These are phyloP conservation scores for Glycine tomentella DNA, from an alignment of 306 rosid genomes.

Conservation along the genomic window DNA sequence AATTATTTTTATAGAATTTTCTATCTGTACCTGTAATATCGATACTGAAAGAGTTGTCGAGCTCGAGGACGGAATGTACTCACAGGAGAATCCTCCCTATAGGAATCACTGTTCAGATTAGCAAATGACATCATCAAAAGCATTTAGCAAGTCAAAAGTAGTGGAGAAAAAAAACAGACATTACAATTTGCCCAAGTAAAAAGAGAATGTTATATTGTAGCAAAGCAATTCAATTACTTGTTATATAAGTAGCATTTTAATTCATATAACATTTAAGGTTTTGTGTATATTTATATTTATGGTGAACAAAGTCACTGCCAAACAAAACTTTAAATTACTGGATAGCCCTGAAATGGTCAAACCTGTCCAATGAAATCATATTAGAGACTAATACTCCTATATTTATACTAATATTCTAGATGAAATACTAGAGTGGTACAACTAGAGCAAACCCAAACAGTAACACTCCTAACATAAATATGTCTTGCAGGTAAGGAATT, in stretches of 20 bases:
- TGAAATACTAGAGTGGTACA: not conserved
- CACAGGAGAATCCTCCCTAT: constrained; percentile 85
- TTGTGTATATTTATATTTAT: not conserved
- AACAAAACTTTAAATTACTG: constrained; percentile 10
- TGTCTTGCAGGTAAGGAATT: not conserved
- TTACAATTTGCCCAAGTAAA: not conserved
- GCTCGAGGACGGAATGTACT: constrained; percentile 89
- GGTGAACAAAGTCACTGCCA: constrained; percentile 27
- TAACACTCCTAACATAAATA: constrained; percentile 12
- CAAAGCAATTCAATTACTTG: constrained; percentile 27
- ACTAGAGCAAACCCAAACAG: constrained; percentile 6
- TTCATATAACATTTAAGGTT: not conserved
- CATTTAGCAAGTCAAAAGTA: not conserved
- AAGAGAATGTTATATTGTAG: not conserved
- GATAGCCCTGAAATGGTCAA: not conserved
- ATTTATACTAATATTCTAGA: constrained; percentile 6
- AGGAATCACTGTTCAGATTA: constrained; percentile 25
- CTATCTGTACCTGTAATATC: constrained; percentile 78
- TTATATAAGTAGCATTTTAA: constrained; percentile 1
- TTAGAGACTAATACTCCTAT: not conserved
- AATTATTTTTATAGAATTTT: not conserved
- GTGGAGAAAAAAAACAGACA: not conserved
- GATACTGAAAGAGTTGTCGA: constrained; percentile 83
- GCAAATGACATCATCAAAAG: constrained; percentile 20
- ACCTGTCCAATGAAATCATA: not conserved